Conservation (phyloP, 495 filamentous ascomycete species). For the Trichoderma parareesei region DNA sequence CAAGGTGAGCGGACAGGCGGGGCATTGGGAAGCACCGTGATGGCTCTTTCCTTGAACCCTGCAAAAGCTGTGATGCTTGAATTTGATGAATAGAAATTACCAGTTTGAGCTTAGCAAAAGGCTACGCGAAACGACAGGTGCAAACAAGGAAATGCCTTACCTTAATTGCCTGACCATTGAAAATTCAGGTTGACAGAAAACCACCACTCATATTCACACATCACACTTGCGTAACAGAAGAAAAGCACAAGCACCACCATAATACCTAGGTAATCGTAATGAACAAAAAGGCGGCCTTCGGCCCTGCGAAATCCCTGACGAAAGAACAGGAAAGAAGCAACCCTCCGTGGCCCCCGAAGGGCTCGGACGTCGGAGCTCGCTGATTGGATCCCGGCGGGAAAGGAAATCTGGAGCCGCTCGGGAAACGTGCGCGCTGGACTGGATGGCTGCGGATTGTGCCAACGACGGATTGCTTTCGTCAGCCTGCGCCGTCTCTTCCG, state of each 20-base stretch:
- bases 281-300: no score
- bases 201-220: not conserved
- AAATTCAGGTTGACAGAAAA: no score
- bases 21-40: not conserved
- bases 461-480: not conserved
- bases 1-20: not conserved
- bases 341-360: not conserved
- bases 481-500: slow-evolving; percentile 1
- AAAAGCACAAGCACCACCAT: no score
- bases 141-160: not conserved
- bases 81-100: not conserved
- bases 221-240: not conserved
- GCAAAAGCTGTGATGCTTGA: no score
- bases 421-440: slow-evolving; percentile 7
- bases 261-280: no score
- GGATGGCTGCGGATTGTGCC: not conserved
- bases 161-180: no score
- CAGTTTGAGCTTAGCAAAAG: not conserved
- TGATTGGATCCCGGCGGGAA: not conserved
- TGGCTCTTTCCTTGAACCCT: not conserved
- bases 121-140: not conserved
- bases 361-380: not conserved
- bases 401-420: not conserved
- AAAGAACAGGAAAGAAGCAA: not conserved
- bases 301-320: not conserved